Conservation (phyloP, 208 protist species). For the Wallacemonas sp. region DNA sequence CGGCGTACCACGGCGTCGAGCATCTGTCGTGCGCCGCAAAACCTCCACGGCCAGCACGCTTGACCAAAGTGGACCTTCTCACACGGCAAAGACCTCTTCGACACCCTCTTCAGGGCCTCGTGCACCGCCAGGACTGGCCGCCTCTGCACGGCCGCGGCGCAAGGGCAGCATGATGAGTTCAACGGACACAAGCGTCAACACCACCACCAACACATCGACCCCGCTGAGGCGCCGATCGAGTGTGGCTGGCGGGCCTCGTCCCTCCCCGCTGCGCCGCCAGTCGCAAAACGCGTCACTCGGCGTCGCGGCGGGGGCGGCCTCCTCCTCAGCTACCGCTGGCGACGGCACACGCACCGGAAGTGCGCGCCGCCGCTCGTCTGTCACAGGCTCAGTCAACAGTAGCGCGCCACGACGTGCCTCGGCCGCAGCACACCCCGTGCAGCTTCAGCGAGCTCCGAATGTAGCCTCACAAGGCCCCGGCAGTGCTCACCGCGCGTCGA, state of each 20-base stretch:
- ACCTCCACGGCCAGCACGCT: neutral
- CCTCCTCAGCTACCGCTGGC: neutral
- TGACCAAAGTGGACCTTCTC: neutral
- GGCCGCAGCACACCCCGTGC: constrained; percentile 9
- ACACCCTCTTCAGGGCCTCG: neutral
- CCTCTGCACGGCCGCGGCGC: neutral
- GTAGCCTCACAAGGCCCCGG: neutral
- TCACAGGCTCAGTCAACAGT: neutral
- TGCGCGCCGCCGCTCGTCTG: neutral
- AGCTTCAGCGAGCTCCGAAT: constrained; percentile 16
- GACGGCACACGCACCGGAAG: neutral
- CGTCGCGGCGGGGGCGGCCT: neutral
- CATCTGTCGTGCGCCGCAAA: neutral
- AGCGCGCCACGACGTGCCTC: constrained; percentile 10
- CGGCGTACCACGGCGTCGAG: neutral
- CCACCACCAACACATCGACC: neutral
- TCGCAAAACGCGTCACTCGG: neutral
- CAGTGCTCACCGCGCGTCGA: neutral
- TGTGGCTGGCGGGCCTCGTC: neutral
- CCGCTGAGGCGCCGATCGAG: neutral
- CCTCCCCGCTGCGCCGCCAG: constrained; percentile 1
- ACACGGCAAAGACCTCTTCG: neutral
- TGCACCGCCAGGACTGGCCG: neutral
- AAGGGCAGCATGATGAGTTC: neutral
- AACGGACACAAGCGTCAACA: neutral